Base-by-base conservation (phyloP, 176 grass and related monocot species). In the Elaeis guineensis region DNA sequence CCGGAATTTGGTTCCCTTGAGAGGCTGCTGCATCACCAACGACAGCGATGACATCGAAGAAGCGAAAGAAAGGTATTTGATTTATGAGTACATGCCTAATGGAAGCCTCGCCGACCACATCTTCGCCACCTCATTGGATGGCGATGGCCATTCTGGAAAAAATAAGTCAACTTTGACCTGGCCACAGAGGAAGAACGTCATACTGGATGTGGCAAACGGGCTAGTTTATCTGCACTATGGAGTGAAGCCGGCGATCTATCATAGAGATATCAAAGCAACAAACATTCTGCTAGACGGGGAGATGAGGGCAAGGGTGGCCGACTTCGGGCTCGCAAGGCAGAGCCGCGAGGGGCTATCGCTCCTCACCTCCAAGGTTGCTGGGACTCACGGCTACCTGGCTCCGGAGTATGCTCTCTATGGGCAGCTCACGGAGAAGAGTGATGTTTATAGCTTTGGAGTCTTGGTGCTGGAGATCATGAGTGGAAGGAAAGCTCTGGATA, bases 371-470 rank as follows among this genome's bases (percentile, higher is more conserved):
- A 73, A 87, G 54, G 87, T 97, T 2, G 93, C 93, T 21, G 87
- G 93, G 54, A 97, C 93, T 2, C 93, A 91, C 66, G 93, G 93
- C 4, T 97, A 97, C 78, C 75, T 97, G 20, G 82, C 93, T 5
- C 93, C 87, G 44, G 93, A 97, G 74, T 97, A 97, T 55, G 87
- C 87, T 9, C 85, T 97, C 4, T 97, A 98, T 22, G 93, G 93
- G 17, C 93, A 98, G 78, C 84, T 98, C 72, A 98, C 93, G 0
- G 84, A 91, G 51, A 85, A 71, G 78, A 98, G 87, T 59, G 93
- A 98, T 70, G 87, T 98, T 51, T 98, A 98, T 63, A 86, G 93
- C 81, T 98, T 98, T 73, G 93, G 93, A 62, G 84, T 98, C 53
- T 64, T 91, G 19, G 49, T 92, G 72, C 77, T 92, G 7, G 93